Percentiles rank a stretch among this genome's conserved stretches.
These are phyloP conservation scores for Xylariomycetidae sp. DNA, from an alignment of 2,329 filamentous ascomycete genomes.

Conservation along the genomic window DNA sequence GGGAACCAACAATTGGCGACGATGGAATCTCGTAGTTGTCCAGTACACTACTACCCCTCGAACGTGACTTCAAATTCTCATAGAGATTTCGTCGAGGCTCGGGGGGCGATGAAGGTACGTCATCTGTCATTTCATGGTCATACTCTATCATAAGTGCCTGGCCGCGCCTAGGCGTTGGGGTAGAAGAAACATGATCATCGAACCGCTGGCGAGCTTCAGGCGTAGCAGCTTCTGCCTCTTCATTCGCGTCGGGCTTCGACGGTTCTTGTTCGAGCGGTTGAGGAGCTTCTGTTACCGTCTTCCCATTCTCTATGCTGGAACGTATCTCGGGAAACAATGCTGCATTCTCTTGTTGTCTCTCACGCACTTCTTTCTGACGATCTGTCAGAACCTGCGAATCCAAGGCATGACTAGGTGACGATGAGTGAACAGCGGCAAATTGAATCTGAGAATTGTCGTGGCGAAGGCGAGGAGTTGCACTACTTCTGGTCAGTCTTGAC, in stretches of 20 bases:
- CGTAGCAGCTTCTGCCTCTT: conserved; percentile 31
- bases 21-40: conserved; percentile 52
- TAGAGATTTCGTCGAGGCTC: conserved; percentile 49
- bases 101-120: conserved; percentile 54
- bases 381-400: conserved; percentile 76
- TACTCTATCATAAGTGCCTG: conserved; percentile 43
- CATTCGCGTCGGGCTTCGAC: conserved; percentile 2
- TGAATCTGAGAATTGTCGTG: conserved; percentile 82
- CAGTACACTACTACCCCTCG: conserved; percentile 34
- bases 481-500: conserved; percentile 28
- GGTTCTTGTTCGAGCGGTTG: conserved; percentile 2
- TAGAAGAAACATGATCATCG: conserved; percentile 53
- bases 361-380: conserved; percentile 71
- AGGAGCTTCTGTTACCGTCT: conserved; percentile 9
- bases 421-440: conserved; percentile 65
- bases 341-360: conserved; percentile 64
- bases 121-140: conserved; percentile 44
- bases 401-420: conserved; percentile 41
- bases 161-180: conserved; percentile 56
- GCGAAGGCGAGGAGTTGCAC: conserved; percentile 51
- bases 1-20: conserved; percentile 50
- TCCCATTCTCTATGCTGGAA: conserved; percentile 39
- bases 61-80: conserved; percentile 46
- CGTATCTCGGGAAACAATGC: conserved; percentile 65
- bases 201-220: conserved; percentile 41